Evolutionary conservation across 2,329 filamentous ascomycete species (phyloP), one percentile per base, ranked within the genome.

Genomic region (Hymenoscyphus linearis): DNA sequence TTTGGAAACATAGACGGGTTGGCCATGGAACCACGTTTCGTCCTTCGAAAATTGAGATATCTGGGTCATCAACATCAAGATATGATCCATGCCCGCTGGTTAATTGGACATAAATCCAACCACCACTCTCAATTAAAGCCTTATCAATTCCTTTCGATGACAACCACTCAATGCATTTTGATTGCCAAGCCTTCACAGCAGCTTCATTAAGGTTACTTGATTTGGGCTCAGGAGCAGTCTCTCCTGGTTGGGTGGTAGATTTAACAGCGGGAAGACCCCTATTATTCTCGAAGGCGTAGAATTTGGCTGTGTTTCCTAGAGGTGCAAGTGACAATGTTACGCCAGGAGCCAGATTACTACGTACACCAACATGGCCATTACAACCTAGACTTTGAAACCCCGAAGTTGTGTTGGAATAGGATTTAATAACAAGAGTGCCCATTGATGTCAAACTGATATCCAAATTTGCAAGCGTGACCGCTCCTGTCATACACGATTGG

Each of bases 141-240:
- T 67, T 34, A 62, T 72, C 64, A 31, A 73, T 60, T 3, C 71
- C 72, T 53, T 69, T 72, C 1, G 62, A 56, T 36, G 67, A 68
- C 31, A 73, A 54, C 72, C 71, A 73, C n/a, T 71, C 69, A n/a
- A 73, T 64, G 62, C 70, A 72, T 50, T 67, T 66, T 1, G 67
- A 64, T 61, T 72, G 66, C 71, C 70, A 72, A 9, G 66, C 64
- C 47, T 68, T 70, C 26, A 72, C 65, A 2, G 65, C 67, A 14
- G 62, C 60, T 27, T 62, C 60, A 62, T 61, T 66, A 36, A 67
- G 62, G 14, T 60, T 58, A 58, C 40, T 62, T 26, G 58, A 52
- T n/a, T 61, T 55, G 22, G 61, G 55, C 37, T 68, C 66, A 27
- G 60, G 25, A 31, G 64, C 53, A 56, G 55, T 65, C 31, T 26